Conservation (phyloP, 2,329 filamentous ascomycete genomes). For the Aspergillus sp. region DNA sequence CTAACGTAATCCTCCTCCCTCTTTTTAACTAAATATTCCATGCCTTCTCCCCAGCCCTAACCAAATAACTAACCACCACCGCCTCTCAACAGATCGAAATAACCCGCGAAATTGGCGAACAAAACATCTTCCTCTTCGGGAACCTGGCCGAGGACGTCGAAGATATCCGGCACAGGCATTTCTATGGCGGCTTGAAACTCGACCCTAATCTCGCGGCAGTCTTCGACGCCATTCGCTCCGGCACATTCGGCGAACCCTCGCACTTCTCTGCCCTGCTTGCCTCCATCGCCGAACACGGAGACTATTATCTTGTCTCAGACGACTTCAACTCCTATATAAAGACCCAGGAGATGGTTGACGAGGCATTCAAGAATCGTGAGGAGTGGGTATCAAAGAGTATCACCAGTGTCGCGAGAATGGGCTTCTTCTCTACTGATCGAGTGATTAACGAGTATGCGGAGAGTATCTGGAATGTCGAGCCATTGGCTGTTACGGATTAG, state of each 20-base stretch:
- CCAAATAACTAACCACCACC: conserved; percentile 4
- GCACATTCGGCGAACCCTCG: conserved; percentile 75
- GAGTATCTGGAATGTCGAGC: conserved; percentile 95
- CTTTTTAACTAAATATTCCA: neutral
- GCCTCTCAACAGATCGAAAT: conserved; percentile 76
- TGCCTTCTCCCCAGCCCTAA: neutral
- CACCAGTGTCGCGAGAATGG: conserved; percentile 85
- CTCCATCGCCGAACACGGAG: conserved; percentile 86
- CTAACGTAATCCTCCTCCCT: conserved; percentile 66
- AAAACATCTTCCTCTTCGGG: conserved; percentile 98
- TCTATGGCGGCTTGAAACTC: conserved; percentile 75
- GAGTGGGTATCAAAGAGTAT: conserved; percentile 92
- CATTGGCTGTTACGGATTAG: conserved; percentile 54
- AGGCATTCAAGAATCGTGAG: conserved; percentile 87
- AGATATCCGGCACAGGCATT: conserved; percentile 86
- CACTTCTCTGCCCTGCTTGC: conserved; percentile 81
- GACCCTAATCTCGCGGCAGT: conserved; percentile 77
- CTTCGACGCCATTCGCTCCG: conserved; percentile 76
- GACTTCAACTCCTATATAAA: conserved; percentile 95
- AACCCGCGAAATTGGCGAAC: conserved; percentile 91
- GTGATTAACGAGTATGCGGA: conserved; percentile 98
- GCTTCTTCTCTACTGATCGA: conserved; percentile 92
- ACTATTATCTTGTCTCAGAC: conserved; percentile 97
- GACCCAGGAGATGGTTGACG: conserved; percentile 87
- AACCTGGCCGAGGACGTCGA: conserved; percentile 96